Evolutionary conservation across 768 basidiomycete genomes (phyloP).

Genomic region (Cyclocybe cylindracea): DNA sequence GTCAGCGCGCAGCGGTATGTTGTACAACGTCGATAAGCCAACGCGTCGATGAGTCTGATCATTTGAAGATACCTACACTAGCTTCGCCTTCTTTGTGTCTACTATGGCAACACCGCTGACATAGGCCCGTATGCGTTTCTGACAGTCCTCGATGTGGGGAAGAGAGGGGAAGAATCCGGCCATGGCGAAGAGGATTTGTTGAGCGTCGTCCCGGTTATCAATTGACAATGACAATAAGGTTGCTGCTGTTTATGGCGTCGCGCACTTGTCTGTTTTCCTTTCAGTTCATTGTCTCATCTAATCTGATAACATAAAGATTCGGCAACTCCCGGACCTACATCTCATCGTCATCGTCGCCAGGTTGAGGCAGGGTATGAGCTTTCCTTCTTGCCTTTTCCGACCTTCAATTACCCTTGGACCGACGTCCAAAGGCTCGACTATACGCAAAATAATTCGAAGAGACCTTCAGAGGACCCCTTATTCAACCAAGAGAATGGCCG

Average conservation of each 20-base stretch:
- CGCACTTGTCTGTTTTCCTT: too few relatives aligned
- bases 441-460: too few relatives aligned
- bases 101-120: constrained; percentile 52
- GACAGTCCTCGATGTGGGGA: constrained; percentile 47
- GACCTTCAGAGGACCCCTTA: background rate
- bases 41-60: background rate
- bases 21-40: too few relatives aligned
- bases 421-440: too few relatives aligned
- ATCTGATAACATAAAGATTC: background rate
- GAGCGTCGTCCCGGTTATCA: too few relatives aligned
- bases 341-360: background rate
- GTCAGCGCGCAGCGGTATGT: too few relatives aligned
- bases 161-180: constrained; percentile 34
- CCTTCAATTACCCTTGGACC: too few relatives aligned
- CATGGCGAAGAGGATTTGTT: constrained; percentile 1
- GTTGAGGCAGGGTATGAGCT: too few relatives aligned
- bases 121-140: constrained; percentile 55
- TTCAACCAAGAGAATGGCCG: constrained; percentile 11
- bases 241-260: too few relatives aligned
- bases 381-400: too few relatives aligned
- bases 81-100: constrained; percentile 56
- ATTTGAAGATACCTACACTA: constrained; percentile 46
- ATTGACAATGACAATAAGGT: too few relatives aligned
- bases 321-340: background rate
- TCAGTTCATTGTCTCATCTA: too few relatives aligned